phyloP scores from a whole-genome alignment of 805 yeast genomes.

The Tanozyma kutaoensis region DNA sequence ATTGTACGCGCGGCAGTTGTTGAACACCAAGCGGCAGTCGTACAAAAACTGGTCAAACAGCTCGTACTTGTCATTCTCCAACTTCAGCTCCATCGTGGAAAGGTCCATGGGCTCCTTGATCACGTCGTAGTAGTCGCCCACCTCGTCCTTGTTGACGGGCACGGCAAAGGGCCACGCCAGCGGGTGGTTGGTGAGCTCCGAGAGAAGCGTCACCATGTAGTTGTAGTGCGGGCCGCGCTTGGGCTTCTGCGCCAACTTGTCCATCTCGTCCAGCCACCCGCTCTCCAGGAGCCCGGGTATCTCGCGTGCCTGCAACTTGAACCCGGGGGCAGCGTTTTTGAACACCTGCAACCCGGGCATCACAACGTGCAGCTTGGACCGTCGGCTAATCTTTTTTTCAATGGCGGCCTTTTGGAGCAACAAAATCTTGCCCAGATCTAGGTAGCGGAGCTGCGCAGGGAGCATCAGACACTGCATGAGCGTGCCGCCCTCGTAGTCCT shows the following conservation, averaged over 20 bases:
- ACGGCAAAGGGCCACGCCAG: slow-evolving; percentile 96
- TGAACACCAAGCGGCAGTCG: slow-evolving; percentile 76
- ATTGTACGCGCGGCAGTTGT: slow-evolving; percentile 86
- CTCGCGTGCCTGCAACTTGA: slow-evolving; percentile 23
- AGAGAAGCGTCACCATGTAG: slow-evolving; percentile 75
- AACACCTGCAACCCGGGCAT: slow-evolving; percentile 74
- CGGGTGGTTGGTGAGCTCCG: slow-evolving; percentile 87
- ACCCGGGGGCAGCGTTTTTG: slow-evolving; percentile 42
- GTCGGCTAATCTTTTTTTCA: slow-evolving; percentile 64
- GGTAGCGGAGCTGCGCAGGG: slow-evolving; percentile 66
- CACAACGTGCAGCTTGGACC: slow-evolving; percentile 68
- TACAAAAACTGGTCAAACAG: slow-evolving; percentile 84
- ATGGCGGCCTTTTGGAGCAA: slow-evolving; percentile 87
- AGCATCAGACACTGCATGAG: slow-evolving; percentile 95
- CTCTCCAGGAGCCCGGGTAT: slow-evolving; percentile 89
- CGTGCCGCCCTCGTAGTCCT: slow-evolving; percentile 98
- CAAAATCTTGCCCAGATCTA: slow-evolving; percentile 78
- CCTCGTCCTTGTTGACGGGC: slow-evolving; percentile 89
- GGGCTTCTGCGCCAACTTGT: slow-evolving; percentile 88
- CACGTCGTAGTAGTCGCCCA: slow-evolving; percentile 90
- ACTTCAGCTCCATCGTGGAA: slow-evolving; percentile 85
- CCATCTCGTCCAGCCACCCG: slow-evolving; percentile 99
- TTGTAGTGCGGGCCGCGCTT: slow-evolving; percentile 91
- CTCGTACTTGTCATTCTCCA: slow-evolving; percentile 85
- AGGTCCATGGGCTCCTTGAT: slow-evolving; percentile 98